A percentile compares a stretch with the other conserved stretches of the same genome.
These are phyloP conservation scores for Yarrowia keelungensis DNA, from an alignment of 805 yeast genomes.

Conservation along the genomic window DNA sequence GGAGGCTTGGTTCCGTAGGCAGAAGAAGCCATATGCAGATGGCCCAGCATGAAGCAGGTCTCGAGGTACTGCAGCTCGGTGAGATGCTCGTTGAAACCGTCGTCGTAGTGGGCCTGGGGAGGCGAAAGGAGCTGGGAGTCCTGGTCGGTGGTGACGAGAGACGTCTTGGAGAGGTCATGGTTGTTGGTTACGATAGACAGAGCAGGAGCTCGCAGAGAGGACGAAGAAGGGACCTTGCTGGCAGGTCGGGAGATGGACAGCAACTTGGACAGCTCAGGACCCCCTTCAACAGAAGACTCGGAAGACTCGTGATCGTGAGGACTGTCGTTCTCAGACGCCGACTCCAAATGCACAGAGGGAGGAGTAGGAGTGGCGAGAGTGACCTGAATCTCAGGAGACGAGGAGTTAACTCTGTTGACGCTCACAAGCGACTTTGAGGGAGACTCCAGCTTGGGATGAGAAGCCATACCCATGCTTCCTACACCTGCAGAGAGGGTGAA, in stretches of 20 bases:
- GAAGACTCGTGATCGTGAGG: conserved; percentile 31
- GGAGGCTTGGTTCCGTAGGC: conserved; percentile 34
- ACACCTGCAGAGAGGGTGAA: conserved; percentile 11
- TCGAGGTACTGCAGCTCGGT: conserved; percentile 37
- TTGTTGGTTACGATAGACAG: conserved; percentile 17
- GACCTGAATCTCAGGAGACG: conserved; percentile 31
- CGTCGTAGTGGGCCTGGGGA: conserved; percentile 19
- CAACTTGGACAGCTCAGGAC: conserved; percentile 33
- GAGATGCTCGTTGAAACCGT: conserved; percentile 31
- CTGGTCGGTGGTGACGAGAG: conserved; percentile 9
- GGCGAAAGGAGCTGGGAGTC: conserved; percentile 4
- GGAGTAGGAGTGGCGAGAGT: conserved; percentile 19
- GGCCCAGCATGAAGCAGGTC: conserved; percentile 39
- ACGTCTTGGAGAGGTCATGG: conserved; percentile 8
- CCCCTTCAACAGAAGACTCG: conserved; percentile 22
- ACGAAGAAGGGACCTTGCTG: conserved; percentile 20
- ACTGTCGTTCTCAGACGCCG: conserved; percentile 24
- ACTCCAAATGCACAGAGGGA: conserved; percentile 23
- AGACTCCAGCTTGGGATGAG: conserved; percentile 17
- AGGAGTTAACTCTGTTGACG: conserved; percentile 9
- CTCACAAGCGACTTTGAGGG: conserved; percentile 24
- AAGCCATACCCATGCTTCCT: conserved; percentile 27
- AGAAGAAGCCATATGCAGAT: conserved; percentile 39
- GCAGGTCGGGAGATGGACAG: conserved; percentile 22
- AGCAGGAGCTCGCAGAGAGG: conserved; percentile 25